phyloP scores from a whole-genome alignment of 108 stramenopile genomes.

The Skeletonema menzelii region DNA sequence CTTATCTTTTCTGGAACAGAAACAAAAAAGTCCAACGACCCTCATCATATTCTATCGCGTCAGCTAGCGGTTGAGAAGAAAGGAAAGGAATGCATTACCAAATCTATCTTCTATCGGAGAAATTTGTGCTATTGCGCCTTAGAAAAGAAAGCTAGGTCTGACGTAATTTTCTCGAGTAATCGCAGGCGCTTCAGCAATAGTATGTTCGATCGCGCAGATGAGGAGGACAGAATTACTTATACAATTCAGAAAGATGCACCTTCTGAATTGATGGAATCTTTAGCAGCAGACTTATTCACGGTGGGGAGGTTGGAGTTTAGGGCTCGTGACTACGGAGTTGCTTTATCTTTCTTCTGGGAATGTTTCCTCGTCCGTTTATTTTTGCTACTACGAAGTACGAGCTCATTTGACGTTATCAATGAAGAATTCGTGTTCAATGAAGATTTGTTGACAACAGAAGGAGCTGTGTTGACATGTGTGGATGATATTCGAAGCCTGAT shows the following conservation, averaged over 20 bases:
- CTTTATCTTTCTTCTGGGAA: slow-evolving; percentile 45
- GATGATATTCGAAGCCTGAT: slow-evolving; percentile 11
- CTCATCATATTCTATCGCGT: slow-evolving; percentile 15
- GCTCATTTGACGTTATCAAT: background rate
- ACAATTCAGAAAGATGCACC: slow-evolving; percentile 3
- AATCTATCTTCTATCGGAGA: slow-evolving; percentile 31
- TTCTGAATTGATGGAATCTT: slow-evolving; percentile 6
- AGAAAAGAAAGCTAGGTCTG: background rate
- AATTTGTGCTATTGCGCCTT: slow-evolving; percentile 15
- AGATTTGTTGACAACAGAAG: slow-evolving; percentile 14
- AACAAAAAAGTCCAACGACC: slow-evolving; percentile 12
- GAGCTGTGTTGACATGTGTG: slow-evolving; percentile 14
- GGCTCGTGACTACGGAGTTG: slow-evolving; percentile 25
- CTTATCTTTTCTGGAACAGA: slow-evolving; percentile 28
- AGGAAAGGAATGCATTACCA: slow-evolving; percentile 34
- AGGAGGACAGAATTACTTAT: background rate
- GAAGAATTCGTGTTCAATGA: slow-evolving; percentile 12
- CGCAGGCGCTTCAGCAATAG: slow-evolving; percentile 7
- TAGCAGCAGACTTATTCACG: slow-evolving; percentile 27
- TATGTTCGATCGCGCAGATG: background rate
- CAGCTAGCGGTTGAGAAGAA: slow-evolving; percentile 24
- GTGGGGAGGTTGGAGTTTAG: slow-evolving; percentile 34
- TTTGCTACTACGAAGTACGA: background rate
- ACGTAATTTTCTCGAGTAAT: background rate
- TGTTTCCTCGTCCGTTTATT: slow-evolving; percentile 20